Evolutionary conservation across 1,284 basidiomycete genomes (phyloP), one percentile per base, ranked within the genome.

Genomic region (Athelia sp.): DNA sequence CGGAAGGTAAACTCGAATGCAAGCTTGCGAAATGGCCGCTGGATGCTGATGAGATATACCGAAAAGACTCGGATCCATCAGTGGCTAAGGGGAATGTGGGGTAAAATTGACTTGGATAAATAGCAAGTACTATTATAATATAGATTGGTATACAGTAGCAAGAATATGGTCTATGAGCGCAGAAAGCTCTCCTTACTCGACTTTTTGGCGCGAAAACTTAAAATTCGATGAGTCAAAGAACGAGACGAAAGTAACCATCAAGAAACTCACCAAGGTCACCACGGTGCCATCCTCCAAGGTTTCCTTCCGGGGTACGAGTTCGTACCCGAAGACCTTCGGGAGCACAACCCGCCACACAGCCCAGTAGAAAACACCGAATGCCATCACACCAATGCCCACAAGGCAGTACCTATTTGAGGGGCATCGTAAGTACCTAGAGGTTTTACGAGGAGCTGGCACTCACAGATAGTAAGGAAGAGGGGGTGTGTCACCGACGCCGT

Each of bases 361-460:
- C 82, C 81, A 84, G 60, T 81, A 84, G 0, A 72, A 29, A 1
- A 76, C 67, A 10, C 76, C 82, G 6, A 57, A 23, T 0, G 68
- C 43, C 65, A 82, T 67, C 48, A 81, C 59, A 0, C 58, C 75
- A 50, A 81, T 80, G 3, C 77, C 79, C 4, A 82, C 75, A 2
- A 82, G 65, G 52, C 75, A 78, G 59, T 82, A 79, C 48, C 77
- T 78, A n/a, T n/a, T n/a, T n/a, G n/a, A n/a, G n/a, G n/a, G n/a
- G n/a, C n/a, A n/a, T n/a, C n/a, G 43, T 34, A n/a, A 34, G n/a
- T 34, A 34, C n/a, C 11, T n/a, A n/a, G 11, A 34, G 11, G 32
- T 34, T 22, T 8, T 24, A 21, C 35, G 13, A n/a, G 11, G 21
- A 13, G 21, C 14, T 26, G 32, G 11, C 23, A 62, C 73, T 21